A percentile compares a stretch with the other conserved stretches of the same genome.
Evolutionary conservation across 2,329 filamentous ascomycete species (phyloP).

Genomic region (Colletotrichum australisinense): DNA sequence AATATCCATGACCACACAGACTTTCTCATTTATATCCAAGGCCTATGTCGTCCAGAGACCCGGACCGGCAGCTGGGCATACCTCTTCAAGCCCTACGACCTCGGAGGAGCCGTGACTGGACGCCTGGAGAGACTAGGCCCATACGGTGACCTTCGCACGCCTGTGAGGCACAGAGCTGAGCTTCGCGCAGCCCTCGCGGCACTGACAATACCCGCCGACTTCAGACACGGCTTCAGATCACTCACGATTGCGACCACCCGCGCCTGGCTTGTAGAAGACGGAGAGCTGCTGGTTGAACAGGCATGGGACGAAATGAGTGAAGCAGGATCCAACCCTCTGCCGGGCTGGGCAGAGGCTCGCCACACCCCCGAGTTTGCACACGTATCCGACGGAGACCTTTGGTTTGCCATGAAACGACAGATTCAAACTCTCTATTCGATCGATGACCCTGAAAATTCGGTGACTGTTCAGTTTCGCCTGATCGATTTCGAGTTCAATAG

Average conservation of each 20-base stretch:
- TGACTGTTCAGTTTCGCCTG: not conserved
- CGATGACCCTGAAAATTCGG: not conserved
- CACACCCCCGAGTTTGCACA: not conserved
- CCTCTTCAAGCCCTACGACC: not conserved
- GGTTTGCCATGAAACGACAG: not conserved
- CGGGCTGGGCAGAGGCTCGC: not conserved
- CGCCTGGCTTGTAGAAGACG: not conserved
- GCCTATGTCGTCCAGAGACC: not conserved
- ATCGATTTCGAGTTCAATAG: not conserved
- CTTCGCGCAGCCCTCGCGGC: not conserved
- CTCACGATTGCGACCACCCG: not conserved
- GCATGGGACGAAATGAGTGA: not conserved
- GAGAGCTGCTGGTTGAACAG: not conserved
- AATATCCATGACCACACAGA: not conserved
- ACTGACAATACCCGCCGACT: not conserved
- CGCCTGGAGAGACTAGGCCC: not conserved
- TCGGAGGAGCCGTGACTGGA: not conserved
- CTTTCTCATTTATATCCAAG: not conserved
- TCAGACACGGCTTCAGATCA: not conserved
- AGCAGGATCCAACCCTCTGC: too few species aligned
- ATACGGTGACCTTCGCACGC: not conserved
- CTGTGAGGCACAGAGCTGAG: not conserved
- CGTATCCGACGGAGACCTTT: not conserved
- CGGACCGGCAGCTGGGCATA: not conserved
- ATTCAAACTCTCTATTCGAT: not conserved